Evolutionary conservation across 1,284 basidiomycete species (phyloP), one percentile per base, ranked within the genome.

Genomic region (Phellopilus nigrolimitatus): DNA sequence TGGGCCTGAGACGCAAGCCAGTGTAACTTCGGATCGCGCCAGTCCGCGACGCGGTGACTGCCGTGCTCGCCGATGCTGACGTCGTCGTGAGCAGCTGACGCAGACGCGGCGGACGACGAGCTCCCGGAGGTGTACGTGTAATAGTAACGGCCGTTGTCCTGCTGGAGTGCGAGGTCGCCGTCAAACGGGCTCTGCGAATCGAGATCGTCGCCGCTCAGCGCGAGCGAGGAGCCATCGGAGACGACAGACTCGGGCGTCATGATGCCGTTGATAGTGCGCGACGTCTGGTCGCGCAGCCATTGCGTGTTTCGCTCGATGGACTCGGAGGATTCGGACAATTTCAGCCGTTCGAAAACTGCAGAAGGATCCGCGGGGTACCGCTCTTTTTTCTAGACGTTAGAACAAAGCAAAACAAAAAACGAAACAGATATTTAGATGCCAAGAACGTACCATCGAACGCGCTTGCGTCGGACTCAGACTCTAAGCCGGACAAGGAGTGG

Each of bases 241-340:
- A 75, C n/a, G n/a, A n/a, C 74, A 1, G 83, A 84, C 33, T 56
- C 47, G 7, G 31, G 34, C n/a, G 51, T n/a, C 3, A 41, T 4
- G 24, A 51, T 47, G 24, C 42, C 44, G 28, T 77, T 76, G 51
- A 84, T 72, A 0, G 73, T 71, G 6, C 82, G 76, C 36, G 80
- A 76, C 48, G 80, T 88, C 66, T 95, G 91, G 56, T 93, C 89
- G 25, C 79, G 76, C 37, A 95, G 66, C 92, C 91, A 95, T 36
- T 84, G 77, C 3, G 79, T 79, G 0, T 88, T 87, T 3, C 87
- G 77, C 59, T 87, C 81, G 51, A 73, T 74, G 13, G 73, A 71
- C 66, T n/a, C 72, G 0, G 75, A 71, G 3, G 67, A 61, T 45
- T 80, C 76, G 27, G 75, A 68, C 4, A 77, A 61, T 57, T 76